Evolutionary conservation across 805 yeast genomes (phyloP), one percentile per base, ranked within the genome.

Genomic region (Blastobotrys terrestris): DNA sequence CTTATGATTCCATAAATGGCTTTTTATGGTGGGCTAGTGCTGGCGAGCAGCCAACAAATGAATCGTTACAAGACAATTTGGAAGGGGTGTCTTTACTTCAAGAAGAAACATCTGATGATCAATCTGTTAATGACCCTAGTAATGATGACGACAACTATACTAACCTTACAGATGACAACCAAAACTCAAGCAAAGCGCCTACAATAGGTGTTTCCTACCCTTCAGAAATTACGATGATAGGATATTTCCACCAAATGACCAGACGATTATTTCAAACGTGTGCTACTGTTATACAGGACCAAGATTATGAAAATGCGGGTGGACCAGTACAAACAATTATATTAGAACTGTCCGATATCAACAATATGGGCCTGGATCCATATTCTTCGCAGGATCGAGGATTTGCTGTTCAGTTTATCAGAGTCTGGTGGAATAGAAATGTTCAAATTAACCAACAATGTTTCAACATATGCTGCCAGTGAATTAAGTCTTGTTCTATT

Each of bases 21-120:
- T 77, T 86, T 54, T 71, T 85, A 18, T 87, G 94, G 94, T 87
- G 92, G 89, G 95, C 95, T 2, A 77, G 86, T 31, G 92, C 94
- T 0, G 95, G 94, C 6, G 85, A 83, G 54, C 73, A 76, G 42
- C 71, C 72, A 14, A 66, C 65, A 20, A 63, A 68, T 18, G 69
- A 71, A 46, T 72, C 70, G 26, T 26, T 26, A 26, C 77, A 75
- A 42, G 67, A 65, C 39, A 72, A 68, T 31, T 54, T 70, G 16
- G 80, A 77, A 15, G 74, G 69, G 0, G 57, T 67, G 14, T 59
- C 58, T 5, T 43, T 53, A 7, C 39, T 53, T 14, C 20, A 45
- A 26, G 20, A 22, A 5, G 48, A 45, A 43, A 13, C 14, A 13
- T n/a, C n/a, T n/a, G n/a, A n/a, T n/a, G n/a, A n/a, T n/a, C n/a